A percentile compares a stretch with the other conserved stretches of the same genome.
Evolutionary conservation across 2,329 filamentous ascomycete genomes (phyloP).

Genomic region (Bipolaris cookei): DNA sequence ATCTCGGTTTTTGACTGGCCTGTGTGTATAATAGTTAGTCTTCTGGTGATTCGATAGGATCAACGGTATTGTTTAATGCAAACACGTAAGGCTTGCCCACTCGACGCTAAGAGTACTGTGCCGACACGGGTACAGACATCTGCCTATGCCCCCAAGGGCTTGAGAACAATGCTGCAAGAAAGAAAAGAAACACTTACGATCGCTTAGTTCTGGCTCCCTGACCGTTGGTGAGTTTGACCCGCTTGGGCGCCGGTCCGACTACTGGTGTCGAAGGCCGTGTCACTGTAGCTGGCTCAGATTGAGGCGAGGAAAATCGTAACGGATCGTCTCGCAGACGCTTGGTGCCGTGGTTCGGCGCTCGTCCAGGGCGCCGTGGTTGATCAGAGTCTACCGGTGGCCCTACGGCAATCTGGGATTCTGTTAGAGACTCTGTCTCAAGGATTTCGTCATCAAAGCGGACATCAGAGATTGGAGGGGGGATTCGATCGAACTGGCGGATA

Average conservation of each 20-base stretch:
- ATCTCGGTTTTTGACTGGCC: conserved; percentile 77
- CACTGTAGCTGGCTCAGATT: conserved; percentile 37
- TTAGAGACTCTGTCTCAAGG: conserved; percentile 45
- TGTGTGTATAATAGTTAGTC: conserved; percentile 52
- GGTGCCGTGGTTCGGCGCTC: conserved; percentile 34
- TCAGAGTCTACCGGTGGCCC: conserved; percentile 43
- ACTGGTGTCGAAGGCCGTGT: conserved; percentile 46
- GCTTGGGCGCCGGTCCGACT: conserved; percentile 40
- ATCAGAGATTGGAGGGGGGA: conserved; percentile 37
- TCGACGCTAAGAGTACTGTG: conserved; percentile 36
- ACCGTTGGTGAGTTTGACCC: conserved; percentile 45
- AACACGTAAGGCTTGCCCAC: conserved; percentile 44
- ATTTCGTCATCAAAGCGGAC: conserved; percentile 48
- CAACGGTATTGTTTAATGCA: conserved; percentile 25
- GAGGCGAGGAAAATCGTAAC: conserved; percentile 41
- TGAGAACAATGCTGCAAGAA: conserved; percentile 20
- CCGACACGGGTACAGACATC: conserved; percentile 35
- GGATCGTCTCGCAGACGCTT: conserved; percentile 43
- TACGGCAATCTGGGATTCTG: conserved; percentile 45
- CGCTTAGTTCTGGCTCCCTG: conserved; percentile 47
- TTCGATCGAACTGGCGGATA: conserved; percentile 28
- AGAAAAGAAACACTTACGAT: conserved; percentile 42
- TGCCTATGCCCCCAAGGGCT: conserved; percentile 23
- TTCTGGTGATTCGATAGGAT: conserved; percentile 32
- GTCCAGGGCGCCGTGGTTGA: conserved; percentile 39